These are phyloP conservation scores for Amorphotheca resinae DNA, from an alignment of 495 filamentous ascomycete genomes.

Conservation along the genomic window DNA sequence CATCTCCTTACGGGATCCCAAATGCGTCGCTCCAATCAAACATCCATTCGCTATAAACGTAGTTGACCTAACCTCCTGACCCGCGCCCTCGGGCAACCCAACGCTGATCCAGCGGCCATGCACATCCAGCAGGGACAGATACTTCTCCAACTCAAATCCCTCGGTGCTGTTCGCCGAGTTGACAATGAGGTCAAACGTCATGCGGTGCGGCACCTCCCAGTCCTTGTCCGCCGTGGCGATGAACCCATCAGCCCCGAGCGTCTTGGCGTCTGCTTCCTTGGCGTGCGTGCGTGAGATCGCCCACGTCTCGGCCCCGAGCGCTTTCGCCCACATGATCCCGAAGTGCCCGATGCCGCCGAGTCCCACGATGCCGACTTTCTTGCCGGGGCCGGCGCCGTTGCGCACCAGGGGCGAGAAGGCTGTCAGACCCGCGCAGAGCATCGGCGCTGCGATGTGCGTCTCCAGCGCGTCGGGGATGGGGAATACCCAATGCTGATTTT, in stretches of 20 bases:
- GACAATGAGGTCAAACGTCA: slow-evolving; percentile 49
- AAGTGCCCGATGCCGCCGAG: slow-evolving; percentile 65
- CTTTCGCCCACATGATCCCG: slow-evolving; percentile 57
- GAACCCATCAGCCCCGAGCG: slow-evolving; percentile 64
- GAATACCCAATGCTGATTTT: slow-evolving; percentile 39
- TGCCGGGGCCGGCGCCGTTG: slow-evolving; percentile 62
- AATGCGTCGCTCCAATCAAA: slow-evolving; percentile 68
- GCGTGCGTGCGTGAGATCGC: slow-evolving; percentile 54
- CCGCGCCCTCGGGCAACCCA: slow-evolving; percentile 70
- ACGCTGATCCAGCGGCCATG: slow-evolving; percentile 75
- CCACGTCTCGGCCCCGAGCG: slow-evolving; percentile 57
- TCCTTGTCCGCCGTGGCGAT: slow-evolving; percentile 52
- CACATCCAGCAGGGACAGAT: slow-evolving; percentile 69
- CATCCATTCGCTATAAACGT: slow-evolving; percentile 66
- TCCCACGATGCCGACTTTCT: slow-evolving; percentile 66
- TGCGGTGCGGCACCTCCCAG: slow-evolving; percentile 44
- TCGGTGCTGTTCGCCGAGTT: slow-evolving; percentile 41
- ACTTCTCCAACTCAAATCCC: slow-evolving; percentile 48
- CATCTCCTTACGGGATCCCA: slow-evolving; percentile 73
- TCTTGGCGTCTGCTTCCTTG: slow-evolving; percentile 56
- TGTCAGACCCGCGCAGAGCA: slow-evolving; percentile 83
- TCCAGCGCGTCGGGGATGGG: slow-evolving; percentile 66
- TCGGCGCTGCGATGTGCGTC: slow-evolving; percentile 59
- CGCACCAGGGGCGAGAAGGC: slow-evolving; percentile 67
- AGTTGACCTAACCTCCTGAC: slow-evolving; percentile 62